Evolutionary conservation across 129 eudicot genomes (phyloP), one percentile per base, ranked within the genome.

Genomic region (Helianthus tuberosus): DNA sequence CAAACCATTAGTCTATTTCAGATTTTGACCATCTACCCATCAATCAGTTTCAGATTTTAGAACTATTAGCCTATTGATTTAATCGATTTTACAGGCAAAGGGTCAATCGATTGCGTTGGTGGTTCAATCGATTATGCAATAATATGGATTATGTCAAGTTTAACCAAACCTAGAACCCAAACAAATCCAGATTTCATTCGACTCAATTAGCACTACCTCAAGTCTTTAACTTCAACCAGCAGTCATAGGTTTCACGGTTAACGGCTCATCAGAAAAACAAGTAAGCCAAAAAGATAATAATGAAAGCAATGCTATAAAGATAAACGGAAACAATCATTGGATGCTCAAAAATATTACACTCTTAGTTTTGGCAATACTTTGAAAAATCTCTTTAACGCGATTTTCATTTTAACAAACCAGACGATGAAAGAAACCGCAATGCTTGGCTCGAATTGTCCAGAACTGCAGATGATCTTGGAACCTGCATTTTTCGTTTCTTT

Each of bases 401-500:
- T 62, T 79, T 70, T 61, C 52, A 71, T 48, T 55, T 77, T 59
- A 93, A 71, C 76, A 89, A 73, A 65, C 88, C 91, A 71, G 92
- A 87, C n/a, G 74, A 62, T 25, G 96, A 89, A 14, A 93, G 75
- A 44, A 89, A 77, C 23, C 98, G 91, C 49, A 89, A 73, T 25
- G 98, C 98, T 83, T 90, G 91, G 61, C 73, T 81, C 6, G 96
- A 88, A 75, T 93, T 93, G 71, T 86, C 85, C 76, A 93, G 69
- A 64, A 93, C 96, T 38, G 98, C 95, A 29, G 95, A 80, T 23
- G 98, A 93, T 75, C 98, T 82, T 48, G 90, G 23, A 64, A 93
- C 87, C 74, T 83, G 90, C 90, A 82, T 84, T 75, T 84, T 93
- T 73, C 92, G 67, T 81, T 86, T 86, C 89, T 88, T 86, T 77